Conservation (phyloP, 352 stramenopile genomes). For the Phytopythium litorale region DNA sequence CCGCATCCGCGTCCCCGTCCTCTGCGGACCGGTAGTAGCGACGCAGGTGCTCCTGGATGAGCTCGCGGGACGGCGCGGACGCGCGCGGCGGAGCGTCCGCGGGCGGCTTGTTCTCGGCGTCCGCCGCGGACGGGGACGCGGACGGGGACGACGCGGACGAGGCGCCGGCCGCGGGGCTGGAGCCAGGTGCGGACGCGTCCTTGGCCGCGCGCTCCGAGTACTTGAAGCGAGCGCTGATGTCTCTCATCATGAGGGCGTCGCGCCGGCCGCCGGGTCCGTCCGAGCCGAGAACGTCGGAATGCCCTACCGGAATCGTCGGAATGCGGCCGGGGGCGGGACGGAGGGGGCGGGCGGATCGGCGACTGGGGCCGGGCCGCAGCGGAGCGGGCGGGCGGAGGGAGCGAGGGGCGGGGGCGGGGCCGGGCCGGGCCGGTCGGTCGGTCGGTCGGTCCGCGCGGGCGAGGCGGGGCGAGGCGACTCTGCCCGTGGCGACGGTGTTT, state of each 20-base stretch:
- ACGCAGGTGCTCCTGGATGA: slow-evolving; percentile 58
- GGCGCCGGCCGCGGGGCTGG: not conserved
- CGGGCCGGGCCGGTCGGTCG: not conserved
- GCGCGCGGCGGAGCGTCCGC: slow-evolving; percentile 10
- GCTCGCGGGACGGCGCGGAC: slow-evolving; percentile 39
- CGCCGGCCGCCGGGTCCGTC: not conserved
- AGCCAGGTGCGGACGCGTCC: slow-evolving; percentile 9
- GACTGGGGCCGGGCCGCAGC: too few relatives aligned
- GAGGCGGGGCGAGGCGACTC: not conserved
- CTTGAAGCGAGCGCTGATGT: slow-evolving; percentile 70
- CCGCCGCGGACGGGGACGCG: not conserved
- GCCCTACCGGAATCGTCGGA: too few relatives aligned
- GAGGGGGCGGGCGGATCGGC: too few relatives aligned
- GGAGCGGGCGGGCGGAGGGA: too few relatives aligned
- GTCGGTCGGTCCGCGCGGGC: not conserved
- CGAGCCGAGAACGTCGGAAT: not conserved
- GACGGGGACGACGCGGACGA: not conserved
- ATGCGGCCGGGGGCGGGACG: not conserved
- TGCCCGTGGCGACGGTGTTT: not conserved
- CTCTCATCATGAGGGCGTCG: slow-evolving; percentile 39
- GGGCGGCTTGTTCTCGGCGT: slow-evolving; percentile 27
- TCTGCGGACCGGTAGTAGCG: slow-evolving; percentile 32
- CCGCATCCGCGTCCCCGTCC: slow-evolving; percentile 6
- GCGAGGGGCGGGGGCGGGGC: too few relatives aligned
- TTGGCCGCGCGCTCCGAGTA: slow-evolving; percentile 45